Base-by-base conservation (phyloP, 306 rosid genomes). In the Quercus mongolica region DNA sequence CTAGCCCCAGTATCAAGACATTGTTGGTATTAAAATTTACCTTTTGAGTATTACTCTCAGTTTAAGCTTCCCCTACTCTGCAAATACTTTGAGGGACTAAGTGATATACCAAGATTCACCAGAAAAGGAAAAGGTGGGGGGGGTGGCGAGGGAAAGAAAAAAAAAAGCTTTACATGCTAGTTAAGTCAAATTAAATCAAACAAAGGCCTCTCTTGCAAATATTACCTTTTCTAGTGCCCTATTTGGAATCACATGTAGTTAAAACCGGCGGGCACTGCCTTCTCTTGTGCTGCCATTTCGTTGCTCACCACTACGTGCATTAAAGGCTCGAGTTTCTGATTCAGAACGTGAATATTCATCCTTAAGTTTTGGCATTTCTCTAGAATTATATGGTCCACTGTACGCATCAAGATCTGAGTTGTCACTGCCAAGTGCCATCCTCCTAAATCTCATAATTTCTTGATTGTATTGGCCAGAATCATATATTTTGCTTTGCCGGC, bases 391-490 rank as follows among this genome's bases (percentile, higher is more conserved):
- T 15, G 89, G 90, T 64, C 77, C 61, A 78, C 88, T 89, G 78
- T 82, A 64, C 46, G 56, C 26, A 30, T 89, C 90, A 69, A 25
- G 87, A 10, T 86, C 92, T 1, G 87, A 89, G 52, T 87, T 89
- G 62, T 56, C 82, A 44, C 86, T 82, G 7, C 88, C 90, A 25
- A 81, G 76, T 46, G 87, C 91, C 93, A 76, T 88, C 69, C 80
- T 91, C 82, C 85, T 86, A 84, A 93, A 95, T 76, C 44, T 91
- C 63, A 49, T 31, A 12, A 91, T 79, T 54, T 93, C 97, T 75
- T 89, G 87, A 64, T 78, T 88, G 70, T 92, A 95, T 74, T 89
- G 90, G 31, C 87, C 84, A 38, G 98, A 87, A 80, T 95, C 88
- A 81, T 93, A 95, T 26, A 81, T 25, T 3, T 84, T 91, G 81